Conservation (phyloP, 2,329 filamentous ascomycete genomes). For the Coleophoma eucalyptorum region DNA sequence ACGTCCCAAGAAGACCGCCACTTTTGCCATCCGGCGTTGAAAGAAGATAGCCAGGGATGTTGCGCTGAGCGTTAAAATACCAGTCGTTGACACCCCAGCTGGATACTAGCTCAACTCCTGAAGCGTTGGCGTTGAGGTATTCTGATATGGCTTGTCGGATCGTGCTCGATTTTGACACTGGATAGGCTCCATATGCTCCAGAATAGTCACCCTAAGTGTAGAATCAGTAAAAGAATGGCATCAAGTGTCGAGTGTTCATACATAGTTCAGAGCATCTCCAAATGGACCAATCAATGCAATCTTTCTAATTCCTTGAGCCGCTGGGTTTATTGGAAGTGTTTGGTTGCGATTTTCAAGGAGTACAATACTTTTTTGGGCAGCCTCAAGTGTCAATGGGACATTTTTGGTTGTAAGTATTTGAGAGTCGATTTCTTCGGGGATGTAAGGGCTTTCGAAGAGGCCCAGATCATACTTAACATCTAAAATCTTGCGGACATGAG, state of each 20-base stretch:
- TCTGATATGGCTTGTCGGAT: conserved; percentile 32
- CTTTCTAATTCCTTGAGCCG: conserved; percentile 24
- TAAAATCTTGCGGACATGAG: conserved; percentile 32
- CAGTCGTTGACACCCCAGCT: conserved; percentile 40
- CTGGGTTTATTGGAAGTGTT: conserved; percentile 31
- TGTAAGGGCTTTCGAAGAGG: conserved; percentile 34
- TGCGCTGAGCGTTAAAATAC: conserved; percentile 39
- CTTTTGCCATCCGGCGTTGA: conserved; percentile 28
- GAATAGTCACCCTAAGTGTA: conserved; percentile 34
- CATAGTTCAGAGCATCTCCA: conserved; percentile 35
- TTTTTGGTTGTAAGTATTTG: conserved; percentile 30
- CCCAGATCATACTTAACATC: conserved; percentile 40
- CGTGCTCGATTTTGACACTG: conserved; percentile 33
- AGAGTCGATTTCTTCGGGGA: conserved; percentile 30
- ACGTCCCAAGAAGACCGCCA: conserved; percentile 35
- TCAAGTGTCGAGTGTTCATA: not conserved
- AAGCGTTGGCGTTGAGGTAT: conserved; percentile 19
- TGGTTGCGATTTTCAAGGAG: conserved; percentile 37
- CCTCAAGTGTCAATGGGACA: conserved; percentile 33
- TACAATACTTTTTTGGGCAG: conserved; percentile 38
- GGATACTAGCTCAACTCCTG: conserved; percentile 29
- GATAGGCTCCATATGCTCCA: conserved; percentile 36
- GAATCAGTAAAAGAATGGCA: not conserved
- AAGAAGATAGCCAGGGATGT: conserved; percentile 37
- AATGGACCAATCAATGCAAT: conserved; percentile 39